phyloP scores from a whole-genome alignment of 306 rosid genomes.

The Chamaecrista fasciculata region DNA sequence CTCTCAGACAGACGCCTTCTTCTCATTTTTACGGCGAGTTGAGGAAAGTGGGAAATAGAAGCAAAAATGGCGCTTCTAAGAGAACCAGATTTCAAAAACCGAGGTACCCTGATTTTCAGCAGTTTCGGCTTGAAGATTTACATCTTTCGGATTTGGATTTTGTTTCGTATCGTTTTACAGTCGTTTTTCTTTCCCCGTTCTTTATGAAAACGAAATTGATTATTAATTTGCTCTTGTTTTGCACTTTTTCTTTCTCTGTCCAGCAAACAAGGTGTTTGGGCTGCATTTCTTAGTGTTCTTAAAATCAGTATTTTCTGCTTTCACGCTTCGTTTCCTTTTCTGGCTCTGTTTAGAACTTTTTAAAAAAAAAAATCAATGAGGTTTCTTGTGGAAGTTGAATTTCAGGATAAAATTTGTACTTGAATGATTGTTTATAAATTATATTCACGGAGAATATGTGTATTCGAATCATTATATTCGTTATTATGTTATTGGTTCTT shows the following conservation, averaged over 20 bases:
- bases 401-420: background rate
- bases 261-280: background rate
- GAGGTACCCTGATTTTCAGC: constrained; percentile 40
- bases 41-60: constrained; percentile 39
- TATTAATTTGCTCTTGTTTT: background rate
- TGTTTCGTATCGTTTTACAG: background rate
- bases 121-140: constrained; percentile 3
- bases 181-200: background rate
- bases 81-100: constrained; percentile 64
- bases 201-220: background rate
- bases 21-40: constrained; percentile 55
- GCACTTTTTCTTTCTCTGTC: too few species aligned
- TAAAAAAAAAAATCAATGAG: too few species aligned
- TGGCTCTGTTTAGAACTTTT: background rate
- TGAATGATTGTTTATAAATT: constrained; percentile 37
- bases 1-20: constrained; percentile 64
- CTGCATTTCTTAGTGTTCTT: background rate
- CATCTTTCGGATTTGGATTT: background rate
- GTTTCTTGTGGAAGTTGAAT: constrained; percentile 41
- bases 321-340: background rate
- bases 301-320: constrained; percentile 4
- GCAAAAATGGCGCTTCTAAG: constrained; percentile 41
- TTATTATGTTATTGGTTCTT: constrained; percentile 25
- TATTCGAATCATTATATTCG: constrained; percentile 1
- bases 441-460: constrained; percentile 14